A percentile compares a stretch with the other conserved stretches of the same genome.
Evolutionary conservation across 1,284 basidiomycete genomes (phyloP).

Genomic region (Cryptococcus sp.): DNA sequence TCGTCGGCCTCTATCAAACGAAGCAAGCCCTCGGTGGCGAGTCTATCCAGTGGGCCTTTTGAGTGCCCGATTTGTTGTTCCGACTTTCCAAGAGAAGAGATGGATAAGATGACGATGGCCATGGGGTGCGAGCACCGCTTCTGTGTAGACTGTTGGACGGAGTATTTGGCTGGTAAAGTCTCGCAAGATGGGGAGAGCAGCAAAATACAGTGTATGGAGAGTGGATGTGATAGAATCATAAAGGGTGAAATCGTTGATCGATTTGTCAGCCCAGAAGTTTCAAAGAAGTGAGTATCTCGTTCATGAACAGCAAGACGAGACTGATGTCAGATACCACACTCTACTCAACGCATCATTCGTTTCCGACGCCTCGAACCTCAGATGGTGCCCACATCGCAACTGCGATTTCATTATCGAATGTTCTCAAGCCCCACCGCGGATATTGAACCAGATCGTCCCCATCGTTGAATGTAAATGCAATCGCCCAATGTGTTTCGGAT

Average conservation of each 20-base stretch:
- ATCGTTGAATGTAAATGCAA: slow-evolving; percentile 72
- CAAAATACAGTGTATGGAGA: slow-evolving; percentile 86
- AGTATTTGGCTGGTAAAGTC: slow-evolving; percentile 81
- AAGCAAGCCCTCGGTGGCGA: slow-evolving; percentile 9
- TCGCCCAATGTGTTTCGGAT: slow-evolving; percentile 71
- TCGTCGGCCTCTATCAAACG: slow-evolving; percentile 42
- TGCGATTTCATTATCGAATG: slow-evolving; percentile 85
- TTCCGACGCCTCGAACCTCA: slow-evolving; percentile 71
- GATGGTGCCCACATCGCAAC: slow-evolving; percentile 78
- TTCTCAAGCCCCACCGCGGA: slow-evolving; percentile 66
- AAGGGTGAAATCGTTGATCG: slow-evolving; percentile 52
- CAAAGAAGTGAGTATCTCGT: slow-evolving; percentile 45
- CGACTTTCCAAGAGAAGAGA: slow-evolving; percentile 56
- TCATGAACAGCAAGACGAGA: slow-evolving; percentile 1
- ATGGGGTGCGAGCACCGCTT: slow-evolving; percentile 76
- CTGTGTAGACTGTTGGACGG: slow-evolving; percentile 81
- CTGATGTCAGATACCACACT: slow-evolving; percentile 67
- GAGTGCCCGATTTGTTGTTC: slow-evolving; percentile 89
- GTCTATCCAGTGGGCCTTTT: slow-evolving; percentile 53
- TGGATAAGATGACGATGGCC: slow-evolving; percentile 56
- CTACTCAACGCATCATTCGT: slow-evolving; percentile 89
- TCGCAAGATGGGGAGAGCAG: slow-evolving; percentile 81
- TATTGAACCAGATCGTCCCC: slow-evolving; percentile 76
- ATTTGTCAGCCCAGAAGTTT: slow-evolving; percentile 46
- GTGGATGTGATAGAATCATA: slow-evolving; percentile 74